Evolutionary conservation across 2,329 filamentous ascomycete genomes (phyloP).

Genomic region (Microthyrium microscopicum): DNA sequence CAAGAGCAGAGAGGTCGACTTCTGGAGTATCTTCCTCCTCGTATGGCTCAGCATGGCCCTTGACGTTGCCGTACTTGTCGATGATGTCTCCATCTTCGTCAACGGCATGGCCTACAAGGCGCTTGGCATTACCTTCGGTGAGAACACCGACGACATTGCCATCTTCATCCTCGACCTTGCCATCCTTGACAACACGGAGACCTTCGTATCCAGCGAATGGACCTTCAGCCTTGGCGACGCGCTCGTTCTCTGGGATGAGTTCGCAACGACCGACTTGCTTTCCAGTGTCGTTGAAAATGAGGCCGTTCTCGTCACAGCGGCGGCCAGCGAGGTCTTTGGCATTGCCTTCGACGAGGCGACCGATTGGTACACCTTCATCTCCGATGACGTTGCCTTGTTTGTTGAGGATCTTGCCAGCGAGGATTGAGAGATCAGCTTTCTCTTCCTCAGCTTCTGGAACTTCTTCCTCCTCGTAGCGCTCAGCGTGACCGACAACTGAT

Average conservation of each 20-base stretch:
- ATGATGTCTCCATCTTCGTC: constrained; percentile 72
- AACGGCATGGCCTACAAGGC: constrained; percentile 54
- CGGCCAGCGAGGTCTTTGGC: constrained; percentile 38
- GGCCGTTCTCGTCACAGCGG: constrained; percentile 37
- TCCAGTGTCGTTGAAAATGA: constrained; percentile 38
- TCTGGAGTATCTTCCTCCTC: constrained; percentile 31
- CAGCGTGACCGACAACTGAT: constrained; percentile 33
- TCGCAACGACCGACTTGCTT: constrained; percentile 41
- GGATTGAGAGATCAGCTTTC: constrained; percentile 32
- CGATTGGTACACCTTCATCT: constrained; percentile 36
- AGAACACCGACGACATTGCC: constrained; percentile 60
- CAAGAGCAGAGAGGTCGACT: constrained; percentile 41
- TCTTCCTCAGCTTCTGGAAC: constrained; percentile 30
- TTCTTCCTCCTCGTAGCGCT: constrained; percentile 40
- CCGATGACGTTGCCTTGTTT: constrained; percentile 42
- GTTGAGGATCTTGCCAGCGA: constrained; percentile 38
- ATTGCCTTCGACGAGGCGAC: constrained; percentile 38
- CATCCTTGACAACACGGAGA: constrained; percentile 51
- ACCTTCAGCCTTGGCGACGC: constrained; percentile 41
- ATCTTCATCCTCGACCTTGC: constrained; percentile 60
- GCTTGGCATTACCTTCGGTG: constrained; percentile 52
- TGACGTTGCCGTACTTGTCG: constrained; percentile 54
- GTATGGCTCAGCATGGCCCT: constrained; percentile 41
- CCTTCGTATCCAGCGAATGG: constrained; percentile 51
- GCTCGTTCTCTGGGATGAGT: constrained; percentile 39